Base-by-base conservation (phyloP, 352 stramenopile species). In the Globisporangium abappressorium region DNA sequence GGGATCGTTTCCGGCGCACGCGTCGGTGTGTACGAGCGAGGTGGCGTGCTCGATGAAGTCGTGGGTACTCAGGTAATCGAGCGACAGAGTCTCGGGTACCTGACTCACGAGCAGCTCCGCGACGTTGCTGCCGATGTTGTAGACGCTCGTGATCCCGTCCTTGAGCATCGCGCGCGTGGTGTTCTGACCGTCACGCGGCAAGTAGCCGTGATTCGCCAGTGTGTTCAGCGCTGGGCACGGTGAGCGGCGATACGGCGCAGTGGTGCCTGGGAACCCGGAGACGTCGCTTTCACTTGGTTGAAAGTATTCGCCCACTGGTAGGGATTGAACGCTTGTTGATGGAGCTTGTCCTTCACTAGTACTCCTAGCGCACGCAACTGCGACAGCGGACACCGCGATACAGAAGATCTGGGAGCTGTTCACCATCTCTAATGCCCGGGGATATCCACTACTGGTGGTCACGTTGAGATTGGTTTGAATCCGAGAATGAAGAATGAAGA, bases 161-260 rank as follows among this genome's bases (percentile, higher is more conserved):
- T 64, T 65, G 55, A 78, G 53, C 51, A 63, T 57, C 1, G 57
- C 57, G 6, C 56, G 57, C 14, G 62, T 73, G 26, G 76, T 53
- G 30, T 69, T 65, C 18, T 70, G 70, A 14, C 70, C 73, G 46
- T 73, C 68, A 41, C 76, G 73, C 11, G 68, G 68, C 22, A 82
- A 30, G 53, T 77, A 57, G 47, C 74, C 74, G 57, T 80, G 71
- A 62, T 82, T 82, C 9, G 76, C 64, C 20, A 82, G 70, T 4
- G 70, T 28, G 46, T 82, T 82, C n/a, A 82, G 53, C 30, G 60
- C 67, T n/a, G 76, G 76, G 46, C 76, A 82, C 18, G 76, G 76
- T 8, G 71, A 77, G 24, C 71, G 71, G 15, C 65, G 68, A 68
- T 75, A 77, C 3, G 47, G 47, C 1, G 71, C 54, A 12, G 68